These are phyloP conservation scores for Alternaria hordeiaustralica DNA, from an alignment of 2,329 filamentous ascomycete genomes.

Conservation along the genomic window DNA sequence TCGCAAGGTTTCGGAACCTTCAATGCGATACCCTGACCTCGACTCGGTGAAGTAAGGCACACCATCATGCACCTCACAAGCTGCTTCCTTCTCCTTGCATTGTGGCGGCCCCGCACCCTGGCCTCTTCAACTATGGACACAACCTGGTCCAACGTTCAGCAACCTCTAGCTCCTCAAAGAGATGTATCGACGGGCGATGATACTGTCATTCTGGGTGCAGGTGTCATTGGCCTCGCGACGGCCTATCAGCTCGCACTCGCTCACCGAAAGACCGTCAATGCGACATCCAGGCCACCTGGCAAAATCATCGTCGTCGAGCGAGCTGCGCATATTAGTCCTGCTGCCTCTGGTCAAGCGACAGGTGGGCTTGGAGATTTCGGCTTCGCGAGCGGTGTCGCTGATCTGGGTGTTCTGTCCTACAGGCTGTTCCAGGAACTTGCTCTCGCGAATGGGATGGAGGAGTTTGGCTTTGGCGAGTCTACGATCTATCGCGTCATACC, in stretches of 20 bases:
- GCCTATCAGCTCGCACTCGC: background rate
- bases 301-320: background rate
- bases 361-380: background rate
- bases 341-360: background rate
- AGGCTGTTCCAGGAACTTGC: background rate
- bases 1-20: rapidly evolving
- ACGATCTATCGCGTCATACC: background rate
- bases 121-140: background rate
- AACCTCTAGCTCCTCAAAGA: background rate
- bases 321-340: background rate
- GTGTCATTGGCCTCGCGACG: background rate
- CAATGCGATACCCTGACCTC: background rate
- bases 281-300: background rate
- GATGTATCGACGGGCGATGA: background rate
- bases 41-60: rapidly evolving
- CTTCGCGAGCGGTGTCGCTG: background rate
- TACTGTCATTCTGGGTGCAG: background rate
- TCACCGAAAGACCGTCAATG: background rate
- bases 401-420: background rate
- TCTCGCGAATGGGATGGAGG: background rate
- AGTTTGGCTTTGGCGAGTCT: background rate
- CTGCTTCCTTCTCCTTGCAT: background rate
- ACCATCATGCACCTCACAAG: background rate
- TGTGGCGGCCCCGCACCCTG: background rate
- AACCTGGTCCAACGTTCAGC: background rate